Percentiles rank a stretch among this genome's conserved stretches.
These are phyloP conservation scores for Austroboletus niveus DNA, from an alignment of 1,284 basidiomycete genomes.

Conservation along the genomic window DNA sequence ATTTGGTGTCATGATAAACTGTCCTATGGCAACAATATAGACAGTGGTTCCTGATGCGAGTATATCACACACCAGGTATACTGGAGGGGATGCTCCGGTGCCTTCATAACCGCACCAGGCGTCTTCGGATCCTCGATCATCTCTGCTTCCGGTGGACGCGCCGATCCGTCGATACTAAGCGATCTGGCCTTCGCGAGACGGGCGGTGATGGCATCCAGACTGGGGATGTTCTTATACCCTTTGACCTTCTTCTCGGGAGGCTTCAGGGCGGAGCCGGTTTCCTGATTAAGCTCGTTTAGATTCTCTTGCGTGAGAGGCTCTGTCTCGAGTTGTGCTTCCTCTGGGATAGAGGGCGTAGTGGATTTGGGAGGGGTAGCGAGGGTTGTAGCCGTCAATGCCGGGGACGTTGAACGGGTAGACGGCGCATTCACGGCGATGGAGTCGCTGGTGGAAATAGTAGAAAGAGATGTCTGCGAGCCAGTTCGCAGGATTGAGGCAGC, in stretches of 20 bases:
- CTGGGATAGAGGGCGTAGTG: conserved; percentile 40
- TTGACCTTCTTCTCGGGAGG: conserved; percentile 45
- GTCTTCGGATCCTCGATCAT: conserved; percentile 78
- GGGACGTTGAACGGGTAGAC: conserved; percentile 51
- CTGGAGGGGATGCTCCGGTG: conserved; percentile 80
- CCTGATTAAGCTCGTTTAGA: conserved; percentile 57
- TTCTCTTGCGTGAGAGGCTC: conserved; percentile 62
- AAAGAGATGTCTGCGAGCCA: conserved; percentile 54
- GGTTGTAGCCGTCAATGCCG: conserved; percentile 38
- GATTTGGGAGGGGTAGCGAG: conserved; percentile 47
- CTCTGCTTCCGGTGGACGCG: conserved; percentile 70
- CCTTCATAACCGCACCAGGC: conserved; percentile 68
- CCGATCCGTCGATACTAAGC: conserved; percentile 68
- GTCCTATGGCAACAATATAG: conserved; percentile 53
- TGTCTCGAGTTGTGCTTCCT: conserved; percentile 35
- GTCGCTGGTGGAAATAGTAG: conserved; percentile 54
- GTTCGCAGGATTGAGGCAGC: conserved; percentile 70
- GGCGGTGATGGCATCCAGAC: conserved; percentile 76
- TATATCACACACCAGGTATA: conserved; percentile 66
- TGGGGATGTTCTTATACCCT: conserved; percentile 85
- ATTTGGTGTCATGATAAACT: conserved; percentile 84
- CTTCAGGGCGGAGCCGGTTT: conserved; percentile 33
- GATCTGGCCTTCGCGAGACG: conserved; percentile 65
- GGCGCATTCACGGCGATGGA: conserved; percentile 62
- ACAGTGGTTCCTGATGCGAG: background rate